phyloP scores from a whole-genome alignment of 75 land plant species.

The Gnetum montanum region DNA sequence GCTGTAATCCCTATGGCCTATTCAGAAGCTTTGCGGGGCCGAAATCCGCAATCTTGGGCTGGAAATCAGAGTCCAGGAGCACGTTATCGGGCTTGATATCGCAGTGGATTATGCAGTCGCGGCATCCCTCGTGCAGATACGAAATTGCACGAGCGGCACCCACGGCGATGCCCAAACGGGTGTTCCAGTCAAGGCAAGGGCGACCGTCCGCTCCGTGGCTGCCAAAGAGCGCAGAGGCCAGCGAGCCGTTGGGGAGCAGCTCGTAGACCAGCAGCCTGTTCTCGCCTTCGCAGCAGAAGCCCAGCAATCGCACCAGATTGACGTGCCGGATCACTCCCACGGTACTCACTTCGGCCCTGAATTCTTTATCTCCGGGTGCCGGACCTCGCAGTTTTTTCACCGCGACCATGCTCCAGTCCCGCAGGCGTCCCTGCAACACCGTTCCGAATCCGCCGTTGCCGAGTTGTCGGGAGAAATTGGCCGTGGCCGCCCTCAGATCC shows the following conservation, averaged over 20 bases:
- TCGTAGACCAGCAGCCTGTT: slow-evolving; percentile 30
- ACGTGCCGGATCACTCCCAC: slow-evolving; percentile 33
- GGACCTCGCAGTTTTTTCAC: slow-evolving; percentile 14
- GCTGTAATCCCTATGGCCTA: slow-evolving; percentile 14
- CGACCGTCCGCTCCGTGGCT: too few relatives aligned
- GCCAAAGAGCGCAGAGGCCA: slow-evolving; percentile 16
- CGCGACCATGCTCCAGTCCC: slow-evolving; percentile 14
- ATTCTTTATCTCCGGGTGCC: slow-evolving; percentile 11
- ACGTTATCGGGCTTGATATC: slow-evolving; percentile 43
- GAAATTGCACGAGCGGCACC: slow-evolving; percentile 20
- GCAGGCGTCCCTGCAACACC: slow-evolving; percentile 13
- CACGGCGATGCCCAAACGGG: slow-evolving; percentile 11
- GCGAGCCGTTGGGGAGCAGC: slow-evolving; percentile 18
- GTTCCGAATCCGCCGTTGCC: slow-evolving; percentile 26
- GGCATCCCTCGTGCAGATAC: slow-evolving; percentile 22
- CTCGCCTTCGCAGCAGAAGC: slow-evolving; percentile 22
- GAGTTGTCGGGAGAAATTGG: slow-evolving; percentile 12
- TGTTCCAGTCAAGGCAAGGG: slow-evolving; percentile 14
- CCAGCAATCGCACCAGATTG: slow-evolving; percentile 30
- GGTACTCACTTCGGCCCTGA: slow-evolving; percentile 33
- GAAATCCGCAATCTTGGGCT: slow-evolving; percentile 44
- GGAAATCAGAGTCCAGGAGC: slow-evolving; percentile 25
- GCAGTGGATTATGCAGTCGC: slow-evolving; percentile 31
- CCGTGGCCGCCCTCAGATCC: slow-evolving; percentile 16
- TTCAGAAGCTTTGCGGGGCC: slow-evolving; percentile 36